These are phyloP conservation scores for Periglandula ipomoeae DNA, from an alignment of 2,329 filamentous ascomycete genomes.

Conservation along the genomic window DNA sequence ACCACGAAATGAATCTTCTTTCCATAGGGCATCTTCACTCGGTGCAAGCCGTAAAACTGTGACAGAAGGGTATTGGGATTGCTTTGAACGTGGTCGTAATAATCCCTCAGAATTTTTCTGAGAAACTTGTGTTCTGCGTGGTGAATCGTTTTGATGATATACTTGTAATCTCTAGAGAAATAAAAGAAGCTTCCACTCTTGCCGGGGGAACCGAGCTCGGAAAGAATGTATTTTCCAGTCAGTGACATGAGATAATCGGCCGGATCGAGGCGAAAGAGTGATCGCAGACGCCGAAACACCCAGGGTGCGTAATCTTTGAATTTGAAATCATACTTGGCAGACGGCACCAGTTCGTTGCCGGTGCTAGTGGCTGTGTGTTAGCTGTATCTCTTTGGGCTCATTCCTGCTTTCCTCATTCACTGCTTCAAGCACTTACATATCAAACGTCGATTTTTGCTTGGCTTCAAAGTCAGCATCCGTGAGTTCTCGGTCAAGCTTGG, in stretches of 20 bases:
- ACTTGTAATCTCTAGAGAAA: conserved; percentile 98
- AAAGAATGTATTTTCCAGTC: conserved; percentile 97
- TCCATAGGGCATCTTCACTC: conserved; percentile 96
- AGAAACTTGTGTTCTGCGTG: conserved; percentile 88
- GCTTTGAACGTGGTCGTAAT: conserved; percentile 83
- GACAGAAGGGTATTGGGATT: conserved; percentile 96
- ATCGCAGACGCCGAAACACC: conserved; percentile 90
- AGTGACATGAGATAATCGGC: conserved; percentile 97
- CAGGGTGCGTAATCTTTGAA: conserved; percentile 99
- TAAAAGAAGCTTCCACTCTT: conserved; percentile 99
- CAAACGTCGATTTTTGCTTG: conserved; percentile 97
- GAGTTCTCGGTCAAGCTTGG: conserved; percentile 85
- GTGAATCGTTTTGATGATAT: conserved; percentile 99
- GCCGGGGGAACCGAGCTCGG: conserved; percentile 89
- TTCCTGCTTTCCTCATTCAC: not conserved
- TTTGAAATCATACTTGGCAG: conserved; percentile 99
- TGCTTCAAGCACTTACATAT: conserved; percentile 58
- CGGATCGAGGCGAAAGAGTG: conserved; percentile 83
- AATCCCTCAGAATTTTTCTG: conserved; percentile 76
- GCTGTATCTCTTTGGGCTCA: not conserved
- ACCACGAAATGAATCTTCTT: conserved; percentile 99
- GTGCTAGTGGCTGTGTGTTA: conserved; percentile 46
- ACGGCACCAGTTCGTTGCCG: conserved; percentile 93
- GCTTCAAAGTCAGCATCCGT: conserved; percentile 88
- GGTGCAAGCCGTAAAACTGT: conserved; percentile 94